Evolutionary conservation across 163 green algal species (phyloP).

Genomic region (Volvox carteri): DNA sequence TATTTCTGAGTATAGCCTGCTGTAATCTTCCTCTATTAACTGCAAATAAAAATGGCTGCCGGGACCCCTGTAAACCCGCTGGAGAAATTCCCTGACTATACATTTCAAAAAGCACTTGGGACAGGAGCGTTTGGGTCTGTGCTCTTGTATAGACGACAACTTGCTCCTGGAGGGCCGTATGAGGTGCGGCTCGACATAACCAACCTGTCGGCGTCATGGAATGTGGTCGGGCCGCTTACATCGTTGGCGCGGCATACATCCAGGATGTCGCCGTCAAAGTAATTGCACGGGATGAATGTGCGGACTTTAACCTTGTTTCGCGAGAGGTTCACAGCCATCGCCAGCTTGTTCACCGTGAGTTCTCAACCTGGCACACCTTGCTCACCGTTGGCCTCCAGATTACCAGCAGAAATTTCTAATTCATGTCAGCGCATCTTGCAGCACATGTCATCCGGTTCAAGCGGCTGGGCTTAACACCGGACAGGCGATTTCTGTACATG

Average conservation of each 20-base stretch:
- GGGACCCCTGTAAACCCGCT: constrained; percentile 1
- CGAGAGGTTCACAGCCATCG: constrained; percentile 51
- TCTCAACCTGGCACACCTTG: background rate
- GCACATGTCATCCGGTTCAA: constrained; percentile 55
- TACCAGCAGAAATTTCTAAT: no score
- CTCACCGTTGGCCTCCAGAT: no score
- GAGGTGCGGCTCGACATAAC: background rate
- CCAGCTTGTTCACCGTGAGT: constrained; percentile 46
- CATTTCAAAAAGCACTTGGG: constrained; percentile 29
- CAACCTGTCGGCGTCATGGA: background rate
- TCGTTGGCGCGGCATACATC: background rate
- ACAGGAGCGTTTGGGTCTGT: constrained; percentile 43
- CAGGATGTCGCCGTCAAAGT: constrained; percentile 53
- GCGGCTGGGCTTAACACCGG: constrained; percentile 31
- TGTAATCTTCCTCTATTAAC: background rate
- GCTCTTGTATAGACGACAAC: constrained; percentile 22
- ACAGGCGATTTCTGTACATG: constrained; percentile 46
- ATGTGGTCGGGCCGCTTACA: background rate
- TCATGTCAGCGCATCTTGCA: background rate
- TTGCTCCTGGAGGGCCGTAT: background rate
- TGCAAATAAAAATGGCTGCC: background rate
- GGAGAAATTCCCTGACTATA: constrained; percentile 12
- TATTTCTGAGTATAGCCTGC: background rate
- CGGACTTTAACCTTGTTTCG: constrained; percentile 49
- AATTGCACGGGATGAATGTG: constrained; percentile 40